Conservation (phyloP, 345 rosid species). For the Syzygium aqueum region DNA sequence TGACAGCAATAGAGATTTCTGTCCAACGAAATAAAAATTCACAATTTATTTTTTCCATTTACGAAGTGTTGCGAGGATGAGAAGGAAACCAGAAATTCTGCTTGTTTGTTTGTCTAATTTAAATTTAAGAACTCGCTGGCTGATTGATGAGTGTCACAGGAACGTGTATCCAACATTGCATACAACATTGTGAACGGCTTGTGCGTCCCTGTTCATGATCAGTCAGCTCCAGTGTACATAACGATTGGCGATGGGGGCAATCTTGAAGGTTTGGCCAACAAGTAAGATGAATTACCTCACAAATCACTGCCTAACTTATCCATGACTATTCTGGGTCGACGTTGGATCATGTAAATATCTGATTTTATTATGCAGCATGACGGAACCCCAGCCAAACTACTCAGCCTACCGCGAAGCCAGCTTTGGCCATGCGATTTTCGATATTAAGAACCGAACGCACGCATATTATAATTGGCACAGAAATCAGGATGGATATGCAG, state of each 20-base stretch:
- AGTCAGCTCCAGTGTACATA: neutral
- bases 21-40: neutral
- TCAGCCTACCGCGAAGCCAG: slow-evolving; percentile 12
- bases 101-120: neutral
- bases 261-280: neutral
- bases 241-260: neutral
- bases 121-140: neutral
- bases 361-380: slow-evolving; percentile 5
- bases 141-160: neutral
- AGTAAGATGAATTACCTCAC: neutral
- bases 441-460: slow-evolving; percentile 11
- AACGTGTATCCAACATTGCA: neutral
- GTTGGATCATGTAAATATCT: neutral
- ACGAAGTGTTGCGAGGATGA: neutral
- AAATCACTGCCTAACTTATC: neutral
- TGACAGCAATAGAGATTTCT: neutral
- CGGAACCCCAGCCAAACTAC: slow-evolving; percentile 9
- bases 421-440: slow-evolving; percentile 13
- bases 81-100: neutral
- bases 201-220: neutral
- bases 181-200: neutral
- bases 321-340: neutral
- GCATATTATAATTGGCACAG: slow-evolving; percentile 16
- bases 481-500: slow-evolving; percentile 3
- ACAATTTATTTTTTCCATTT: neutral